Evolutionary conservation across 1,284 basidiomycete genomes (phyloP), one percentile per base, ranked within the genome.

Genomic region (Cryptococcus floricola): DNA sequence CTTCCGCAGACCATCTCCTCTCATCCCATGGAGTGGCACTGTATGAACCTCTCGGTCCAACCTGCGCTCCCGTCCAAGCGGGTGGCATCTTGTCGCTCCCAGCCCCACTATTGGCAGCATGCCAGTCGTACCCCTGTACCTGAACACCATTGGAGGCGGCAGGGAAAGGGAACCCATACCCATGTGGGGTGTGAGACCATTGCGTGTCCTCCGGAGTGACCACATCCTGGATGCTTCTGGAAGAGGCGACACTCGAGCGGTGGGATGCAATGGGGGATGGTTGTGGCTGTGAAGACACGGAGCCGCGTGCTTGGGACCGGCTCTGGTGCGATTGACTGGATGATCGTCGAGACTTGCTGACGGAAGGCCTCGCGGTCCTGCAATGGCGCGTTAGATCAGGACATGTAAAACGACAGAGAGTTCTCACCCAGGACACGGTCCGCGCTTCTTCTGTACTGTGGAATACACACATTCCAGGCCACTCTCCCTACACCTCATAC

Each of bases 371-470:
- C 18, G 59, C 59, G 27, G 59, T 60, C 5, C 59, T 60, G 34
- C 16, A 46, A 47, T 48, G 25, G 9, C 44, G 42, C 19, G 28
- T 28, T 10, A 42, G 41, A 48, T 28, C n/a, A 38, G 45, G 49
- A 48, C 14, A 39, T n/a, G 43, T 28, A 43, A 13, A 48, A 31
- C 19, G 27, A 19, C 14, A 13, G 44, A 53, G 27, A n/a, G 7
- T 2, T 62, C 64, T 56, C 44, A 62, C 54, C 71, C 69, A 2
- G 69, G 69, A 57, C 67, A 68, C 1, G 74, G 74, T 7, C 74
- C 74, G 16, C 74, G 62, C 55, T 76, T 76, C 62, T 73, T 70
- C 58, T 76, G 74, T 4, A 64, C 60, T 31, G 68, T 69, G 7
- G 70, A 64, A 52, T 73, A 76, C n/a, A 69, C 60, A 52, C 74